Conservation (phyloP, 2,329 filamentous ascomycete genomes). For the Colletotrichum lupini region DNA sequence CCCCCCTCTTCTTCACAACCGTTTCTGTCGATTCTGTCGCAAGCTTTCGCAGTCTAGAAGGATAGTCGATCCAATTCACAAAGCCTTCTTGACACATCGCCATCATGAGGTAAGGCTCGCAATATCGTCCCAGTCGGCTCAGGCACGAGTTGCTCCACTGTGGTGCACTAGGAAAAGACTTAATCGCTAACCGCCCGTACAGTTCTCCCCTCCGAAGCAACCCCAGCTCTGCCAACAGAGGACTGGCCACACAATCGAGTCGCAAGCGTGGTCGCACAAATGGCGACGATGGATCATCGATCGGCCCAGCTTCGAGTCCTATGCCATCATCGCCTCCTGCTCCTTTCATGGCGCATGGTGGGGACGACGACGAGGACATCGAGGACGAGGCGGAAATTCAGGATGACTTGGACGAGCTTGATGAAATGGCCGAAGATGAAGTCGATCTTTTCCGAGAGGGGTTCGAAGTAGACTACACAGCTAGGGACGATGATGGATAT, state of each 20-base stretch:
- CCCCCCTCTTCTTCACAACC: constrained; percentile 17
- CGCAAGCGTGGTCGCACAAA: constrained; percentile 67
- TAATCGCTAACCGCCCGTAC: constrained; percentile 34
- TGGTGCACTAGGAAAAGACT: not conserved
- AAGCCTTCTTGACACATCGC: constrained; percentile 7
- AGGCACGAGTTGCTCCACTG: not conserved
- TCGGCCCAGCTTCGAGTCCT: constrained; percentile 66
- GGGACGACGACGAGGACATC: constrained; percentile 77
- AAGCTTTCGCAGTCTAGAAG: constrained; percentile 1
- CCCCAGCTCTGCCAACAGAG: constrained; percentile 86
- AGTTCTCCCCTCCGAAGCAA: constrained; percentile 87
- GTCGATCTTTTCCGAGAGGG: constrained; percentile 82
- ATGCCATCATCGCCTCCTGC: constrained; percentile 75
- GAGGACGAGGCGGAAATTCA: constrained; percentile 79
- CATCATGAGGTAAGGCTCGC: constrained; percentile 46
- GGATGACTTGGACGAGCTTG: constrained; percentile 80
- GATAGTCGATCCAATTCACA: not conserved
- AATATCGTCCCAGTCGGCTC: not conserved
- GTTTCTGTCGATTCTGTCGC: constrained; percentile 1
- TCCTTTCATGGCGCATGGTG: constrained; percentile 73
- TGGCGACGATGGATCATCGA: constrained; percentile 64
- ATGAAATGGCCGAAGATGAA: constrained; percentile 84
- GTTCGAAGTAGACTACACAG: constrained; percentile 77
- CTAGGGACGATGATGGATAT: constrained; percentile 76
- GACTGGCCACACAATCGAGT: constrained; percentile 61